These are phyloP conservation scores for Debaryomyces maramus DNA, from an alignment of 805 yeast species.

Conservation along the genomic window DNA sequence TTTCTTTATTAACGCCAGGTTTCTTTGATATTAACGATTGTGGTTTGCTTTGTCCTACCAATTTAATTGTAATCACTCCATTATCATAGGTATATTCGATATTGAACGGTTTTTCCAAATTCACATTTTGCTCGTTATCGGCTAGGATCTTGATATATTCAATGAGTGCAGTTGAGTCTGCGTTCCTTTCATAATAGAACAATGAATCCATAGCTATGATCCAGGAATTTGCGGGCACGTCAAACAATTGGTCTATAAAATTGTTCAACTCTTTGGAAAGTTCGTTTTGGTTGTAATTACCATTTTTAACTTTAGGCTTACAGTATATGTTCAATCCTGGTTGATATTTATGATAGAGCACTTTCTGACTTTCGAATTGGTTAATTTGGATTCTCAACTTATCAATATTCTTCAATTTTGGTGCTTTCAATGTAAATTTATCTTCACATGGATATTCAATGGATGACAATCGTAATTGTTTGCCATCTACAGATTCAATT, in stretches of 20 bases:
- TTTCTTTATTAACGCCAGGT: constrained; percentile 22
- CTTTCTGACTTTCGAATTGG: constrained; percentile 12
- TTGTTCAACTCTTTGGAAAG: constrained; percentile 24
- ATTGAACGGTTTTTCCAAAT: constrained; percentile 1
- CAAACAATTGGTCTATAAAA: constrained; percentile 17
- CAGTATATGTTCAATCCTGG: constrained; percentile 33
- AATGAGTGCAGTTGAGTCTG: constrained; percentile 5
- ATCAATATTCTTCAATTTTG: constrained; percentile 15
- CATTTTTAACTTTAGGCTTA: constrained; percentile 21
- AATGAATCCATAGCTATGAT: constrained; percentile 29
- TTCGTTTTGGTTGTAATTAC: constrained; percentile 9
- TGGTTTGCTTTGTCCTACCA: neutral
- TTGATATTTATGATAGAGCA: constrained; percentile 24
- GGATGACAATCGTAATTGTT: constrained; percentile 11
- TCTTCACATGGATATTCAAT: constrained; percentile 16
- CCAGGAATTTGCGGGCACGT: constrained; percentile 22
- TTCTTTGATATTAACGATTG: neutral
- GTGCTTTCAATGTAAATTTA: constrained; percentile 14
- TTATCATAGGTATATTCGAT: constrained; percentile 13
- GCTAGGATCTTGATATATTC: neutral
- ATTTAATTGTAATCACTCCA: constrained; percentile 10
- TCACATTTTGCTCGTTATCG: constrained; percentile 1
- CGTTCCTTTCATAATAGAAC: constrained; percentile 19
- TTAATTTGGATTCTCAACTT: constrained; percentile 23
- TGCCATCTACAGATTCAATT: constrained; percentile 15